These are phyloP conservation scores for Corchorus olitorius DNA, from an alignment of 345 rosid species.

Conservation along the genomic window DNA sequence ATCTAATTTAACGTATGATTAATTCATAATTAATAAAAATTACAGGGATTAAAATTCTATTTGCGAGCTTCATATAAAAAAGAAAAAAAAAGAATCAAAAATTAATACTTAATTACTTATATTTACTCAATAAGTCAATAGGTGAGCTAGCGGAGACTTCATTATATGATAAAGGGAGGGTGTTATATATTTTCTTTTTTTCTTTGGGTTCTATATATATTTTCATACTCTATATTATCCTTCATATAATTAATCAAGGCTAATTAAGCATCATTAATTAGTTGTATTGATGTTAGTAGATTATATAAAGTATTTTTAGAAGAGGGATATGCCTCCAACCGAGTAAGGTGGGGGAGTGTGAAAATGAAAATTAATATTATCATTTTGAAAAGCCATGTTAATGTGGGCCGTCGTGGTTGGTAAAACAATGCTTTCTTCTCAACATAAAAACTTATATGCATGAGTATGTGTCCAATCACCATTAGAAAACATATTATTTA, in stretches of 20 bases:
- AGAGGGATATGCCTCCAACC: neutral
- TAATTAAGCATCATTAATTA: neutral
- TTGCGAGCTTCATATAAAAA: too few species aligned
- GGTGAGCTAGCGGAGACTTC: neutral
- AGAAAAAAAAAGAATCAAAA: too few species aligned
- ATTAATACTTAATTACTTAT: neutral
- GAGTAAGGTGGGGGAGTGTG: neutral
- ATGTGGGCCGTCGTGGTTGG: neutral
- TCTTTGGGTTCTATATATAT: too few species aligned
- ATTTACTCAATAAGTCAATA: neutral
- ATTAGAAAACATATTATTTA: neutral
- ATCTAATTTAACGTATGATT: too few species aligned
- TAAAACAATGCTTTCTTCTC: slow-evolving; percentile 4
- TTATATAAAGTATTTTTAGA: neutral
- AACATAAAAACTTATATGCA: neutral
- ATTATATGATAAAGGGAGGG: neutral
- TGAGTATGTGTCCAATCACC: neutral
- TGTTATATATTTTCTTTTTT: too few species aligned
- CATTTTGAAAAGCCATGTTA: neutral
- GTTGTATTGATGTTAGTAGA: neutral
- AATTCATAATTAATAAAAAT: too few species aligned
- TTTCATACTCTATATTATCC: too few species aligned
- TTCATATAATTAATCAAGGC: neutral
- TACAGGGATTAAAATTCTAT: too few species aligned
- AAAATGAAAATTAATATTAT: neutral